Evolutionary conservation across 352 stramenopile species (phyloP).

Genomic region (Globisporangium uncinulatum): DNA sequence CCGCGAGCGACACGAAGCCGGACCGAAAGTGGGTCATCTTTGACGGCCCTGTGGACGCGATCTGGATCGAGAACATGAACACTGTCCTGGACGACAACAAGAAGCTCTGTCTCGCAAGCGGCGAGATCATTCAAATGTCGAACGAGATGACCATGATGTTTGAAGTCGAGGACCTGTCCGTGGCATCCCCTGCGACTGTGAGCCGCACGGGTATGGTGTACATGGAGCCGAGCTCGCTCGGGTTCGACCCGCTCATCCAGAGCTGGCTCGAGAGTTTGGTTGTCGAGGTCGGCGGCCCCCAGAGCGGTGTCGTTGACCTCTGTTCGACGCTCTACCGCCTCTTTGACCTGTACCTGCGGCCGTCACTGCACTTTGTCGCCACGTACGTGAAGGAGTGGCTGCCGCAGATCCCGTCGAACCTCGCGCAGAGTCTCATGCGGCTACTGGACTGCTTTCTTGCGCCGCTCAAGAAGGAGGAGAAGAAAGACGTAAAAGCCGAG

Average conservation of each 20-base stretch:
- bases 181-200: conserved; percentile 92
- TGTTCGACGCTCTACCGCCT: conserved; percentile 53
- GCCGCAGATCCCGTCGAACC: conserved; percentile 88
- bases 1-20: conserved; percentile 78
- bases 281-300: conserved; percentile 41
- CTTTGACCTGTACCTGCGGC: conserved; percentile 86
- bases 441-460: conserved; percentile 90
- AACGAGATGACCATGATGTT: conserved; percentile 98
- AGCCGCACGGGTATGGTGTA: conserved; percentile 95
- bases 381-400: conserved; percentile 89
- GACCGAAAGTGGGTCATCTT: conserved; percentile 95
- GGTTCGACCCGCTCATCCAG: conserved; percentile 86
- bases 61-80: conserved; percentile 99
- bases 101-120: conserved; percentile 92
- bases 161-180: conserved; percentile 92
- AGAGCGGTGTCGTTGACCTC: conserved; percentile 43
- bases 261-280: conserved; percentile 84
- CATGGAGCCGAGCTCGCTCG: conserved; percentile 92
- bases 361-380: conserved; percentile 77
- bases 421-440: conserved; percentile 88
- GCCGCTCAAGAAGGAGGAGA: conserved; percentile 76
- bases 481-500: conserved; percentile 77
- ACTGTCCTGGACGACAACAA: conserved; percentile 96
- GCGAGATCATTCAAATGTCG: conserved; percentile 93
- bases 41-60: conserved; percentile 92